A percentile compares a stretch with the other conserved stretches of the same genome.
Conservation (phyloP, 169 alveolate genomes). For the Eimeria mitis region DNA sequence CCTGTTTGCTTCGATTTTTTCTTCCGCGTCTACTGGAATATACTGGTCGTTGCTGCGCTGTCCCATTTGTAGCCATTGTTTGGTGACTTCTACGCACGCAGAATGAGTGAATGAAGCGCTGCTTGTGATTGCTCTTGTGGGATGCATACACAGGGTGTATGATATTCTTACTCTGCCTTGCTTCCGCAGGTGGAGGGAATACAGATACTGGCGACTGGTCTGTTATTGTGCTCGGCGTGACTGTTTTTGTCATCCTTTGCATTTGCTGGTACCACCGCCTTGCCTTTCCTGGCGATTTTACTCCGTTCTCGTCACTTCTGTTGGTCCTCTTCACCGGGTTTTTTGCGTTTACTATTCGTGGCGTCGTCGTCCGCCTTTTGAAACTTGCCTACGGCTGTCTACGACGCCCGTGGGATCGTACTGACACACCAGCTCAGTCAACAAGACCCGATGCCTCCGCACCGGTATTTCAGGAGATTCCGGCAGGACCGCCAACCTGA, state of each 20-base stretch:
- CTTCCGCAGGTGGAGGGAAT: conserved; percentile 33
- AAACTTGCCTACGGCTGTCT: conserved; percentile 48
- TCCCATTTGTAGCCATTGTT: neutral
- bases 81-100: neutral
- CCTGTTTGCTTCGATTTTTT: no score
- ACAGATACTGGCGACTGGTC: conserved; percentile 58
- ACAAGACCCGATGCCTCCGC: conserved; percentile 21
- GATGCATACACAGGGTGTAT: neutral
- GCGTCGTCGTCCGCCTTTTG: conserved; percentile 59
- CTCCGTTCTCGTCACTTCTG: conserved; percentile 63
- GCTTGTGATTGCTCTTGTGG: neutral
- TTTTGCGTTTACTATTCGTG: conserved; percentile 60
- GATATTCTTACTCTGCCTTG: neutral
- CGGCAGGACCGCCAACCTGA: neutral
- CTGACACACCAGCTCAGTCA: conserved; percentile 22
- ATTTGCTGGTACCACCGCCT: conserved; percentile 72
- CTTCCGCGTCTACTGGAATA: neutral
- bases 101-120: neutral
- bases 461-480: conserved; percentile 20
- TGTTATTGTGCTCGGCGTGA: conserved; percentile 56
- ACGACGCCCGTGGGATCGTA: conserved; percentile 42
- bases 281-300: conserved; percentile 54
- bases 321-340: conserved; percentile 51
- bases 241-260: conserved; percentile 64
- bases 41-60: neutral